phyloP scores from a whole-genome alignment of 1,284 basidiomycete genomes.

The Chalciporus piperatoides region DNA sequence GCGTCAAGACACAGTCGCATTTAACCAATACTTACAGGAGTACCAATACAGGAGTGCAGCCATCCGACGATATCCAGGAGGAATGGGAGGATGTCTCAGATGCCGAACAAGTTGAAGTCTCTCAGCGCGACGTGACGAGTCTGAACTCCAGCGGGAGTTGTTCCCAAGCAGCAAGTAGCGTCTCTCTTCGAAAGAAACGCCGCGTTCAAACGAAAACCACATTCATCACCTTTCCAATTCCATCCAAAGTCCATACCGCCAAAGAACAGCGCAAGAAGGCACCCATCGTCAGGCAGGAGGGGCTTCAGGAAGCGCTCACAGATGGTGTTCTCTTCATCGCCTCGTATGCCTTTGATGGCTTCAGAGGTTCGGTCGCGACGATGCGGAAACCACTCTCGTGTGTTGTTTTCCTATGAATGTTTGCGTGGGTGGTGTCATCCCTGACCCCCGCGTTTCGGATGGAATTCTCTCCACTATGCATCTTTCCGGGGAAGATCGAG shows the following conservation, averaged over 20 bases:
- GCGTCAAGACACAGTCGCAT: neutral
- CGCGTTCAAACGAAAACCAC: too few species aligned
- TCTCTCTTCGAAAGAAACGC: too few species aligned
- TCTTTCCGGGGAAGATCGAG: conserved; percentile 55
- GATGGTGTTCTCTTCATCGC: conserved; percentile 30
- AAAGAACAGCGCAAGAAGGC: conserved; percentile 17
- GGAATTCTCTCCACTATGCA: conserved; percentile 55
- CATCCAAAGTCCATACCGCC: conserved; percentile 3
- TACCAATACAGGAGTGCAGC: conserved; percentile 9
- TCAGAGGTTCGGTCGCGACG: conserved; percentile 43
- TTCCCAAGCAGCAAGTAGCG: conserved; percentile 8
- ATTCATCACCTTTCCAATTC: conserved; percentile 15
- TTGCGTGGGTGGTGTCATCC: conserved; percentile 42
- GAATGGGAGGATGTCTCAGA: conserved; percentile 30
- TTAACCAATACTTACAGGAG: neutral
- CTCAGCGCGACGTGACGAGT: conserved; percentile 6
- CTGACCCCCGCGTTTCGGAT: conserved; percentile 42
- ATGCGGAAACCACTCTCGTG: conserved; percentile 55
- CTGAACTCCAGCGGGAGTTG: conserved; percentile 3
- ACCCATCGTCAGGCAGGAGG: conserved; percentile 18
- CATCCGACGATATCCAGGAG: conserved; percentile 9
- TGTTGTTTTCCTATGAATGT: conserved; percentile 49
- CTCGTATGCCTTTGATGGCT: conserved; percentile 42
- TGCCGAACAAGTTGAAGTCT: neutral
- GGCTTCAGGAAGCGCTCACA: conserved; percentile 21